A percentile compares a stretch with the other conserved stretches of the same genome.
These are phyloP conservation scores for Begonia loranthoides DNA, from an alignment of 306 rosid species.

Conservation along the genomic window DNA sequence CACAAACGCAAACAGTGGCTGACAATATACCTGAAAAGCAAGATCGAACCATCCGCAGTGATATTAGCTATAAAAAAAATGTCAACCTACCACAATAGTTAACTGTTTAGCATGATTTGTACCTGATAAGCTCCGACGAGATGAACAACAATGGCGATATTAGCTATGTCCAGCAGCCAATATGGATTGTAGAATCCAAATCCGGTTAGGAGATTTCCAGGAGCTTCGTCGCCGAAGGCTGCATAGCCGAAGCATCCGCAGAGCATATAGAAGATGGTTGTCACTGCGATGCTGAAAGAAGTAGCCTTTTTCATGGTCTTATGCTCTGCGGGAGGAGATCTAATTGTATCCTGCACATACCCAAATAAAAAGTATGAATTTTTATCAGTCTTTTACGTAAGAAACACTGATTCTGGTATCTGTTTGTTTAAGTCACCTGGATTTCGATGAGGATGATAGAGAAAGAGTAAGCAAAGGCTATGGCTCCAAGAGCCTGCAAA, in stretches of 20 bases:
- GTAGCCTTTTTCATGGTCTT: constrained; percentile 70
- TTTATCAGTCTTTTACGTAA: not conserved
- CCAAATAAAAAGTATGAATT: not conserved
- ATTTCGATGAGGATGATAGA: constrained; percentile 76
- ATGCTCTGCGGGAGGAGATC: no score
- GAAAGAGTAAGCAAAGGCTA: no score
- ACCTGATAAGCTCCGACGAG: constrained; percentile 78
- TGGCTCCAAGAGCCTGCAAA: constrained; percentile 67
- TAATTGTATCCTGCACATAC: constrained; percentile 43
- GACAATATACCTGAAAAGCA: no score
- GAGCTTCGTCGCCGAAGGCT: constrained; percentile 60
- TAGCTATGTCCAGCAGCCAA: constrained; percentile 70
- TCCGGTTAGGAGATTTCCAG: constrained; percentile 67
- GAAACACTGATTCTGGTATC: no score
- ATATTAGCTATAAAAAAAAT: no score
- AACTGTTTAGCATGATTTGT: no score
- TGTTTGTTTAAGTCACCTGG: constrained; percentile 29
- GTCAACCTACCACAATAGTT: no score
- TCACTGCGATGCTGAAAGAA: constrained; percentile 30
- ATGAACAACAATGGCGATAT: constrained; percentile 58
- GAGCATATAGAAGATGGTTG: constrained; percentile 46
- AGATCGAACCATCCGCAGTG: no score
- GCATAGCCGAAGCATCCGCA: constrained; percentile 77
- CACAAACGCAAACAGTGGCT: no score
- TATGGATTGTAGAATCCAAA: constrained; percentile 72